Base-by-base conservation (phyloP, 345 rosid genomes). In the Gossypium stocksii region DNA sequence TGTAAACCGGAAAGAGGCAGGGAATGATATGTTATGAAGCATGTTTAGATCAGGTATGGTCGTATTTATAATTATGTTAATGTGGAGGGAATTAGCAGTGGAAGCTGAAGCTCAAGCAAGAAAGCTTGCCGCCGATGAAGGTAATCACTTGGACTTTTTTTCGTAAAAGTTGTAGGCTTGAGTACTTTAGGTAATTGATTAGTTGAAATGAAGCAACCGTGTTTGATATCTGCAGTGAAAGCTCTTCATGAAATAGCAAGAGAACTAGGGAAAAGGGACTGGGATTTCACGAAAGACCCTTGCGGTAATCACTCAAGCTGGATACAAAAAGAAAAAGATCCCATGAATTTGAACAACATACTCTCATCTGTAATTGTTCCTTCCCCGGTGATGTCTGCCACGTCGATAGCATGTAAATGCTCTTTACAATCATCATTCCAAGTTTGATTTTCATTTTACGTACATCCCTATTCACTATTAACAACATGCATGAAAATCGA, bases 281-380 rank as follows among this genome's bases (percentile, higher is more conserved):
- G 72, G 71, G 15, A 53, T 25, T 74, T 74, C 72, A 23, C 1
- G 0, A 63, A 13, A 29, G 60, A 90, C 59, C 83, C 83, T 34
- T 80, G 78, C 77, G 73, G 81, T 74, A 44, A 48, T 5, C 2
- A 64, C 29, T 53, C 76, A 9, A 84, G 86, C 13, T 88, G 93
- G 97, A 10, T 0, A 13, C 43, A 51, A 4, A 4, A 44, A 19
- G 3, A 58, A 7, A 0, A 0, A 19, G 70, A 66, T 66, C 34
- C 53, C 5, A 27, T 20, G 49, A 9, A 49, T 0, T 49, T 64
- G 52, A 41, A 12, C 77, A 65, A 72, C 16, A 77, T 19, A 70
- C 70, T 20, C 13, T 83, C 74, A 1, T 13, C 63, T 83, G 85
- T 69, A 69, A 63, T 10, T 80, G 78, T 66, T 72, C 81, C 46